Base-by-base conservation (phyloP, 2,329 filamentous ascomycete species). In the Coniochaeta sp. region DNA sequence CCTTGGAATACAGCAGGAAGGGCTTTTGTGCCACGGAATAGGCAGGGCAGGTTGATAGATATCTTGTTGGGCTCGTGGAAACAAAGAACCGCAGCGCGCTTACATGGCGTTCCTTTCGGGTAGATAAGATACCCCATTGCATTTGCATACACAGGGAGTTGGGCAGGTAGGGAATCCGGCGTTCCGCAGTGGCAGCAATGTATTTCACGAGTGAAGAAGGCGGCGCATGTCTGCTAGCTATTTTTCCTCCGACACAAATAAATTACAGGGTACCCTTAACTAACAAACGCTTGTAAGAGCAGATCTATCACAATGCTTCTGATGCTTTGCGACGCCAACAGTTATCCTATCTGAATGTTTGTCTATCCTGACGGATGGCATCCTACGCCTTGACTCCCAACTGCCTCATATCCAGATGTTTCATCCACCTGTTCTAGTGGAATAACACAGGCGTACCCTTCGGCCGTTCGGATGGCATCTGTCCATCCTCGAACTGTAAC, bases 391-490 rank as follows among this genome's bases (percentile, higher is more conserved):
- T 52, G 24, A 52, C 22, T 52, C 47, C 47, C 47, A 28, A 17
- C 22, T 10, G 24, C 22, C 24, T 7, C 22, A 4, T 30, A 52
- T 52, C 47, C 47, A 26, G 47, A 30, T 28, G 3, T 52, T n/a
- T 30, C 24, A 6, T 17, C 22, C 26, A n/a, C n/a, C 22, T 52
- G 24, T 7, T 52, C 19, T 59, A 61, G 26, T 61, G 60, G 32
- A 61, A 61, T 3, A 61, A 38, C 10, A 55, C 30, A 32, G 30
- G 16, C 34, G 58, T 50, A 16, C 47, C 59, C 60, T 62, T 58
- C 40, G 62, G 63, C 59, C 63, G 64, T 62, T 68, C 65, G 28
- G 60, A 34, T n/a, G 65, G 63, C 17, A 62, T 57, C 55, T 67
- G 65, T 12, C 63, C 65, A 16, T 58, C 56, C 57, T 68, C 66